Conservation (phyloP, 352 stramenopile genomes). For the Phytophthora pseudosyringae region DNA sequence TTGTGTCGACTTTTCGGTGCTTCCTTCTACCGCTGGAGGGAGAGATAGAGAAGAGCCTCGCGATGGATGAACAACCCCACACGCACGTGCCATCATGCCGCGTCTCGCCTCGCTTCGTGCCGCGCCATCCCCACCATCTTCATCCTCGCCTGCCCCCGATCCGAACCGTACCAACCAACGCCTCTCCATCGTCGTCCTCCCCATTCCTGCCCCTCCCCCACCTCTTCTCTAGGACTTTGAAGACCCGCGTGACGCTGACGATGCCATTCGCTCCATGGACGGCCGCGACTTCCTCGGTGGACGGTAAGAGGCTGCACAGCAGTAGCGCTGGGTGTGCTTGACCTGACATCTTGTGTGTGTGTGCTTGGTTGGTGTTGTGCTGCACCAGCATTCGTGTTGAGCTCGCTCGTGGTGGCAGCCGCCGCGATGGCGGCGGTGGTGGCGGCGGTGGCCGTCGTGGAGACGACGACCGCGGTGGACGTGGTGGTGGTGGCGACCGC, state of each 20-base stretch:
- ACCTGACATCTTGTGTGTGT: constrained; percentile 9
- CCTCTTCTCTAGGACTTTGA: constrained; percentile 87
- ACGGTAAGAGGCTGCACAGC: constrained; percentile 45
- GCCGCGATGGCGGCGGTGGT: constrained; percentile 56
- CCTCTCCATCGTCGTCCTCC: constrained; percentile 58
- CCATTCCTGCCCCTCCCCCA: constrained; percentile 57
- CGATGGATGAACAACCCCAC: constrained; percentile 1
- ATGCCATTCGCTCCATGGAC: constrained; percentile 89
- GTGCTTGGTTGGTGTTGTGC: neutral
- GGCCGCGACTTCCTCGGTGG: constrained; percentile 86
- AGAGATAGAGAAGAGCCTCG: constrained; percentile 26
- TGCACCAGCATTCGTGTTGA: constrained; percentile 77
- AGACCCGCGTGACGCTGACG: constrained; percentile 87
- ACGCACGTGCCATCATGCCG: constrained; percentile 46
- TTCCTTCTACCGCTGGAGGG: constrained; percentile 26
- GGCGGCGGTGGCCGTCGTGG: constrained; percentile 37
- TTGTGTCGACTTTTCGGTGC: constrained; percentile 5
- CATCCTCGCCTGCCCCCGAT: constrained; percentile 36
- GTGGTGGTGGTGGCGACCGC: constrained; percentile 52
- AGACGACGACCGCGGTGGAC: constrained; percentile 39
- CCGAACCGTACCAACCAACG: constrained; percentile 48
- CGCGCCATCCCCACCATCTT: constrained; percentile 24
- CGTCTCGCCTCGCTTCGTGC: constrained; percentile 29
- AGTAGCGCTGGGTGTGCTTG: neutral
- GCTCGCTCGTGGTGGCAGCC: constrained; percentile 75